Conservation (phyloP, 2,329 filamentous ascomycete genomes). For the Colletotrichum spaethianum region DNA sequence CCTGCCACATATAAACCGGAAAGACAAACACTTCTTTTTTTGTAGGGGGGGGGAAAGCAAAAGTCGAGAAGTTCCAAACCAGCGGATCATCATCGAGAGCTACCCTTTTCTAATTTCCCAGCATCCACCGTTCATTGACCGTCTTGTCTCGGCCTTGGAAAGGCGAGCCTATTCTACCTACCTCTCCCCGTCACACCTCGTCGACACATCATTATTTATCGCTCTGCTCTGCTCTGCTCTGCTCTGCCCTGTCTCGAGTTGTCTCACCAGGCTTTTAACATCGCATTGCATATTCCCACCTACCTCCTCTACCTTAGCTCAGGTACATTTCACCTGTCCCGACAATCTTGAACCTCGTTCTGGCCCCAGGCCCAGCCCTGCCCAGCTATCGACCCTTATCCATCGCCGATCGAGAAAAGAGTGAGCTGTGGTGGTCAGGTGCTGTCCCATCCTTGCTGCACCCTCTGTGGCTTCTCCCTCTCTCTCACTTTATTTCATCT, state of each 20-base stretch:
- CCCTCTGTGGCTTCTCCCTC: neutral
- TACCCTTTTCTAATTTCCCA: constrained; percentile 5
- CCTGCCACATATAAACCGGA: constrained; percentile 15
- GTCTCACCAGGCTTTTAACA: neutral
- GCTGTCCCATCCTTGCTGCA: constrained; percentile 4
- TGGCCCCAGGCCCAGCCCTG: constrained; percentile 7
- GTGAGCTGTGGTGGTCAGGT: neutral
- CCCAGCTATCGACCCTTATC: constrained; percentile 15
- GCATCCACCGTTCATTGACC: constrained; percentile 14
- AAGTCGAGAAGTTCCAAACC: neutral
- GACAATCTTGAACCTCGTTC: constrained; percentile 8
- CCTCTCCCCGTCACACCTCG: neutral
- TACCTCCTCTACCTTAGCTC: neutral
- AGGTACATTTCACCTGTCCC: neutral
- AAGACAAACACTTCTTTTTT: neutral
- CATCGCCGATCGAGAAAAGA: constrained; percentile 13
- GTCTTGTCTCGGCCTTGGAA: constrained; percentile 13
- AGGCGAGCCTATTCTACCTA: neutral
- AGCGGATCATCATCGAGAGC: constrained; percentile 9
- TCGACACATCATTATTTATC: neutral
- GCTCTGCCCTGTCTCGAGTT: neutral
- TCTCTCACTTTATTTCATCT: neutral
- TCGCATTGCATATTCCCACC: constrained; percentile 11
- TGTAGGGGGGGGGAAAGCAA: neutral
- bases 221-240: neutral